Conservation (phyloP, 2,329 filamentous ascomycete genomes). For the Penicillium thymicola region DNA sequence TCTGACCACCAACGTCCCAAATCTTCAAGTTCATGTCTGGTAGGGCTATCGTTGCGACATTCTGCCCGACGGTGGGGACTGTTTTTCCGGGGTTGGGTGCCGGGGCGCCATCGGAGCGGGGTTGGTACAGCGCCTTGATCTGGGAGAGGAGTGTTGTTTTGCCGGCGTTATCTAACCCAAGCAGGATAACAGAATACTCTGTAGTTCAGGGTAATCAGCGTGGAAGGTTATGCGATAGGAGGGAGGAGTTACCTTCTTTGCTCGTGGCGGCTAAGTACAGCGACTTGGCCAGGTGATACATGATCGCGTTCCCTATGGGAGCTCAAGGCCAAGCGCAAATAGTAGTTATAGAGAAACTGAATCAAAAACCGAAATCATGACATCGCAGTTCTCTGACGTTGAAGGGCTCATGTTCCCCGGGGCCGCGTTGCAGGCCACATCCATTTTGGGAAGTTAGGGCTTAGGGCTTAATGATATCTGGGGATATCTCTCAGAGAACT, state of each 20-base stretch:
- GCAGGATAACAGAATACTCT: slow-evolving; percentile 97
- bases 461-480: slow-evolving; percentile 17
- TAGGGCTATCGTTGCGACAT: slow-evolving; percentile 85
- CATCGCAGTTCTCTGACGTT: slow-evolving; percentile 13
- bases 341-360: neutral
- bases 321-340: slow-evolving; percentile 19
- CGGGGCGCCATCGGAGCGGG: slow-evolving; percentile 41
- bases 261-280: slow-evolving; percentile 93
- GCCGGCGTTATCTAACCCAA: slow-evolving; percentile 96
- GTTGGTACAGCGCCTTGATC: slow-evolving; percentile 78
- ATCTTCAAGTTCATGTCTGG: slow-evolving; percentile 97
- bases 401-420: neutral
- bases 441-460: slow-evolving; percentile 29
- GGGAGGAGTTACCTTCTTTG: slow-evolving; percentile 70
- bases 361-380: slow-evolving; percentile 17
- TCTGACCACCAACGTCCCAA: slow-evolving; percentile 96
- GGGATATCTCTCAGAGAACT: neutral
- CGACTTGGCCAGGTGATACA: slow-evolving; percentile 96
- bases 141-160: slow-evolving; percentile 98
- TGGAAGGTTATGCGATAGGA: neutral
- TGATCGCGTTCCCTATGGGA: slow-evolving; percentile 41
- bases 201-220: neutral
- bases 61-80: slow-evolving; percentile 95
- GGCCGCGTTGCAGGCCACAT: slow-evolving; percentile 16
- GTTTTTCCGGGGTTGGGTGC: slow-evolving; percentile 69